Evolutionary conservation across 768 basidiomycete species (phyloP).

Genomic region (Myochromella boudieri): DNA sequence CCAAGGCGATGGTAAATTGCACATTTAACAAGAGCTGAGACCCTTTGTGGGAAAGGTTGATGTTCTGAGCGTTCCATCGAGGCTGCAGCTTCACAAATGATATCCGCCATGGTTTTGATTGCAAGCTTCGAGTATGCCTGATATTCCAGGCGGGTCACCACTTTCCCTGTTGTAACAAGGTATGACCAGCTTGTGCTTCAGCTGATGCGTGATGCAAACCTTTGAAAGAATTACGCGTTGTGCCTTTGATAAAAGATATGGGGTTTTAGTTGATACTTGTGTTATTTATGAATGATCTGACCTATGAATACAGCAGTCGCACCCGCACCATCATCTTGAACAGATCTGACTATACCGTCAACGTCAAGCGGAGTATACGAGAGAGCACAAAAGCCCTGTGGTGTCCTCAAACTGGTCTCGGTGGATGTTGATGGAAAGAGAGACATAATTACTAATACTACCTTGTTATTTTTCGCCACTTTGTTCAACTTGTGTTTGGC

Average conservation of each 20-base stretch:
- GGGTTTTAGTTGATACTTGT: neutral
- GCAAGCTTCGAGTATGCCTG: slow-evolving; percentile 82
- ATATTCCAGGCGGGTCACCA: slow-evolving; percentile 74
- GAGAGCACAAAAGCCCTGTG: slow-evolving; percentile 53
- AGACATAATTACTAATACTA: slow-evolving; percentile 12
- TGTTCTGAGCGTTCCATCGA: slow-evolving; percentile 44
- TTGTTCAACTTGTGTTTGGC: no score
- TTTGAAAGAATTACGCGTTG: slow-evolving; percentile 84
- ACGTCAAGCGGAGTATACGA: slow-evolving; percentile 61
- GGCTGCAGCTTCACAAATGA: slow-evolving; percentile 47
- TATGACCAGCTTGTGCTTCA: neutral
- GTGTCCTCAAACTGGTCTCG: slow-evolving; percentile 39
- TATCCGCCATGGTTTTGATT: slow-evolving; percentile 71
- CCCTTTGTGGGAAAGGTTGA: slow-evolving; percentile 23
- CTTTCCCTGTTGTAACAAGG: slow-evolving; percentile 48
- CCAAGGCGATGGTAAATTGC: slow-evolving; percentile 79
- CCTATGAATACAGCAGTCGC: slow-evolving; percentile 80
- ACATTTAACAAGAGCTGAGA: slow-evolving; percentile 50
- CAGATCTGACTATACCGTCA: slow-evolving; percentile 56
- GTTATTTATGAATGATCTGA: slow-evolving; percentile 9
- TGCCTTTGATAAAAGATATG: slow-evolving; percentile 34
- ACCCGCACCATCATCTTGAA: slow-evolving; percentile 64
- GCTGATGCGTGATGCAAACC: slow-evolving; percentile 38
- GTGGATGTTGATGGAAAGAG: slow-evolving; percentile 36
- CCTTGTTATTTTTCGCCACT: no score